Conservation (phyloP, 768 basidiomycete genomes). For the Chalciporus piperatus region DNA sequence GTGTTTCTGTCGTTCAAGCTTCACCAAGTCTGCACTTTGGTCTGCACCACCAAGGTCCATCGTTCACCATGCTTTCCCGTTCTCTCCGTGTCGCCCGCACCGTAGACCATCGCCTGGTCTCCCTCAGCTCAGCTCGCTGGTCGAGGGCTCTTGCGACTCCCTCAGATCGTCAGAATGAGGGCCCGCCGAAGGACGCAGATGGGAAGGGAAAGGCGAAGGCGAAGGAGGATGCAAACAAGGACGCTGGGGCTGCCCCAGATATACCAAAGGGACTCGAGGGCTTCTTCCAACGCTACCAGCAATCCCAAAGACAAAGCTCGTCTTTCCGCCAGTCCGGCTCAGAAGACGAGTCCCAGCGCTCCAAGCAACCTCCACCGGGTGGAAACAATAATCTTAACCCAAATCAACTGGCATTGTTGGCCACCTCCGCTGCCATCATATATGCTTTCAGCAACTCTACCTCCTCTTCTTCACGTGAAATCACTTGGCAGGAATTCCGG, state of each 20-base stretch:
- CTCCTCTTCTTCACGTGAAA: constrained; percentile 68
- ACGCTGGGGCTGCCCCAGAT: constrained; percentile 32
- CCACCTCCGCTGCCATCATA: constrained; percentile 58
- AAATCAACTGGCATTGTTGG: constrained; percentile 57
- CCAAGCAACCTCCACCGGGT: constrained; percentile 50
- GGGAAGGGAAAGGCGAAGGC: constrained; percentile 36
- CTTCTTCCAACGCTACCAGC: constrained; percentile 69
- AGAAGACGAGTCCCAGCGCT: constrained; percentile 32
- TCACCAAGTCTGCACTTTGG: no score
- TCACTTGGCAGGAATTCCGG: constrained; percentile 99
- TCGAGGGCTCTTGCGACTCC: constrained; percentile 51
- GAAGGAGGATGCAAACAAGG: constrained; percentile 35
- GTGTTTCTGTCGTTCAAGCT: no score
- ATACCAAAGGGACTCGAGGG: constrained; percentile 71
- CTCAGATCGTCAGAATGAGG: constrained; percentile 30
- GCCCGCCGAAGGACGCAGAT: constrained; percentile 16
- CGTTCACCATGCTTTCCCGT: constrained; percentile 56
- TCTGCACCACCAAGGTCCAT: no score
- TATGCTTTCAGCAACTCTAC: constrained; percentile 54
- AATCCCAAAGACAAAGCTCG: constrained; percentile 33
- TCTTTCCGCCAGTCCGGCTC: constrained; percentile 27
- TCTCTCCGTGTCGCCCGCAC: constrained; percentile 53
- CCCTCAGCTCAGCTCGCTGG: constrained; percentile 30
- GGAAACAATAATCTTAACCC: constrained; percentile 48
- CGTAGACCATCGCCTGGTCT: constrained; percentile 39